phyloP scores from a whole-genome alignment of 2,329 filamentous ascomycete species.

The Fusarium nelsonii region DNA sequence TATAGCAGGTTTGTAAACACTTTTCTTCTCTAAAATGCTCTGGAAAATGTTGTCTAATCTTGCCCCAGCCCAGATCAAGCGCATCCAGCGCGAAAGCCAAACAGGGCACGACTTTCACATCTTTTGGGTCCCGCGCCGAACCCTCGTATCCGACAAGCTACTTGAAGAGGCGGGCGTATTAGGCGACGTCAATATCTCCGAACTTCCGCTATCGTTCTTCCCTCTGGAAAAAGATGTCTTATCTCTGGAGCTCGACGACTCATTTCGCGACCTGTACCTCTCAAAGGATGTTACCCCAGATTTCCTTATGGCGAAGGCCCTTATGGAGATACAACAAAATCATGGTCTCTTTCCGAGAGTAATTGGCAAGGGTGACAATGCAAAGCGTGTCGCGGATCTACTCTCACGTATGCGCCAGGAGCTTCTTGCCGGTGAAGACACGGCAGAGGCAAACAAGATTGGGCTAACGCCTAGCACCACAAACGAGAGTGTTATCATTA shows the following conservation, averaged over 20 bases:
- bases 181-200: conserved; percentile 89
- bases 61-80: conserved; percentile 86
- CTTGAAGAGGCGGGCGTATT: conserved; percentile 93
- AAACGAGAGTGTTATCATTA: conserved; percentile 91
- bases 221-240: conserved; percentile 91
- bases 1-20: conserved; percentile 80
- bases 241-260: conserved; percentile 88
- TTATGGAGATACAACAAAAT: conserved; percentile 93
- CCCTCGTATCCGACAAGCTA: conserved; percentile 89
- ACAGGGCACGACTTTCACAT: conserved; percentile 96
- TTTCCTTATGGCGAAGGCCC: conserved; percentile 86
- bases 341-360: conserved; percentile 96
- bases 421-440: conserved; percentile 81
- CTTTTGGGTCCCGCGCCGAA: conserved; percentile 94
- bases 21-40: not conserved
- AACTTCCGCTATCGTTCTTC: conserved; percentile 90
- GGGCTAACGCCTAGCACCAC: conserved; percentile 86
- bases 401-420: conserved; percentile 93
- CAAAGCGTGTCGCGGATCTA: conserved; percentile 87
- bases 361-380: conserved; percentile 95
- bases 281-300: conserved; percentile 92
- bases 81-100: conserved; percentile 86
- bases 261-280: conserved; percentile 89
- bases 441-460: conserved; percentile 68
- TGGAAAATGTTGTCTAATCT: conserved; percentile 38